Base-by-base conservation (phyloP, 768 basidiomycete species). In the Leccinum fibrillosum region DNA sequence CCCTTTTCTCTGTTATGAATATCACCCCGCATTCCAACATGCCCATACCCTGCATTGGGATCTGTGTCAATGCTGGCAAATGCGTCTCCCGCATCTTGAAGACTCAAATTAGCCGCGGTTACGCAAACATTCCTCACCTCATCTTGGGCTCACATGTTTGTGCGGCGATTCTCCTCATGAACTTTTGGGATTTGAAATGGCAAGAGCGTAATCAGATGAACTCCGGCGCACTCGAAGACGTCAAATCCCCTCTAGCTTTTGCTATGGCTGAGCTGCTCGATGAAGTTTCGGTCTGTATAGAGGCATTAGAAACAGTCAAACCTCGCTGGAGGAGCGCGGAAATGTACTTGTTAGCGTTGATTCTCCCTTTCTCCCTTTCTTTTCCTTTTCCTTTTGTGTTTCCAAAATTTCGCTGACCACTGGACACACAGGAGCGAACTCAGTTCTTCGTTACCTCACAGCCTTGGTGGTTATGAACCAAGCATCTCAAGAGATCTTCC, bases 11-110 rank as follows among this genome's bases (percentile, higher is more conserved):
- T 12, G 62, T 62, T 45, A 44, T 55, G 13, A 60, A 62, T 55
- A 58, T 65, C 17, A 55, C 64, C 17, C 69, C 70, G n/a, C 68
- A 64, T 60, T 59, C 65, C 44, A 69, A 63, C 50, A 72, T 69
- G 72, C 74, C 64, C 30, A 79, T 77, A 52, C 86, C 78, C n/a
- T 83, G 83, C 42, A 75, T 85, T 42, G 78, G 77, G 15, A 78
- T 82, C 45, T 86, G 87, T 67, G 75, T 80, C 48, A 82, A 82
- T 53, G 85, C 88, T 11, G 84, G 85, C 5, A 80, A 80, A 49
- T 78, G 85, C 2, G 83, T 81, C 50, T 80, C 82, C 5, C 80
- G 79, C 54, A 85, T 92, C 44, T 66, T 88, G 51, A 80, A 85
- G 58, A 71, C 71, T 2, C 80, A 83, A 61, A 64, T 81, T n/a